Percentiles rank a stretch among this genome's conserved stretches.
Evolutionary conservation across 306 rosid genomes (phyloP).

Genomic region (Dalbergia cochinchinensis): DNA sequence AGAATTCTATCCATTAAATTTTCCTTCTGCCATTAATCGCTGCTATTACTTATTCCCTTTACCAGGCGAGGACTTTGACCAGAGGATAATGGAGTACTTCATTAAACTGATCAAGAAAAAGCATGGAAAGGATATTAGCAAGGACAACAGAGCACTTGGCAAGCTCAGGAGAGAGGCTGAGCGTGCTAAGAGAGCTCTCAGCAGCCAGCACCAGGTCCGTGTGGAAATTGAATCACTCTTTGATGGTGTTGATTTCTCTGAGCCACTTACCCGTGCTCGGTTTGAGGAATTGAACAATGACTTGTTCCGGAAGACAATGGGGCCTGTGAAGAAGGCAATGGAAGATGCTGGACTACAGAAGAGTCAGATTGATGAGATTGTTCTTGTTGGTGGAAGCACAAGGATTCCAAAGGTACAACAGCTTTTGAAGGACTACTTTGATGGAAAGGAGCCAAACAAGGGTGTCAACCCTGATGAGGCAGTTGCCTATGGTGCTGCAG

Average conservation of each 20-base stretch:
- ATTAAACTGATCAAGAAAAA: slow-evolving; percentile 98
- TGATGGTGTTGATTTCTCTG: slow-evolving; percentile 87
- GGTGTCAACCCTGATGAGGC: slow-evolving; percentile 99
- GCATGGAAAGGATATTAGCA: slow-evolving; percentile 95
- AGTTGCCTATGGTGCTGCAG: slow-evolving; percentile 98
- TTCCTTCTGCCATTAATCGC: not conserved
- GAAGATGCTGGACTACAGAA: slow-evolving; percentile 97
- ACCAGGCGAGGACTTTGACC: slow-evolving; percentile 96
- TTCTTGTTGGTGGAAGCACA: slow-evolving; percentile 98
- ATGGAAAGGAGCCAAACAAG: slow-evolving; percentile 98
- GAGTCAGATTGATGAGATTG: slow-evolving; percentile 91
- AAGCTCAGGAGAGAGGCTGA: slow-evolving; percentile 94
- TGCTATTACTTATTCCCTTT: not conserved
- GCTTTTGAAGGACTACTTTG: slow-evolving; percentile 91
- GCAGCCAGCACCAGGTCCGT: slow-evolving; percentile 99
- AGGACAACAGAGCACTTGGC: slow-evolving; percentile 98
- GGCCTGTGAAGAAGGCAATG: slow-evolving; percentile 98
- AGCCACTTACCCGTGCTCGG: slow-evolving; percentile 93
- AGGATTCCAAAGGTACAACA: slow-evolving; percentile 98
- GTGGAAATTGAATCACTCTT: slow-evolving; percentile 98
- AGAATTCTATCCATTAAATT: not conserved
- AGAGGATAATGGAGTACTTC: slow-evolving; percentile 95
- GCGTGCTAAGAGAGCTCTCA: slow-evolving; percentile 99
- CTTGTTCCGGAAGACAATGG: slow-evolving; percentile 98
- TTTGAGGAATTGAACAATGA: slow-evolving; percentile 98